Base-by-base conservation (phyloP, 345 rosid genomes). In the Eucalyptus erythrocorys region DNA sequence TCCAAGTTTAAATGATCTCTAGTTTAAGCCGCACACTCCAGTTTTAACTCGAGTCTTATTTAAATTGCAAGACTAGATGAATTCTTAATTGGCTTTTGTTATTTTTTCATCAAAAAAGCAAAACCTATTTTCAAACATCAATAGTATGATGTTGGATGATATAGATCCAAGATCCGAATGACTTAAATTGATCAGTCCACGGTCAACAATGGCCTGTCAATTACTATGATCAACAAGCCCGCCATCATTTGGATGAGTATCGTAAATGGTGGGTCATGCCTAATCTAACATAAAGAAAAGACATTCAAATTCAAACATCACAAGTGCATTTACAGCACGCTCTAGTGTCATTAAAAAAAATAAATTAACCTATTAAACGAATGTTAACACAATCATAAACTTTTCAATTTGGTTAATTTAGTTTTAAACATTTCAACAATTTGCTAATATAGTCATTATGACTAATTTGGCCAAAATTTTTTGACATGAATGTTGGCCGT, bases 401-500 rank as follows among this genome's bases (percentile, higher is more conserved):
- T 55, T 22, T 55, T 55, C 61, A 55, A 55, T 55, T 24, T 55
- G 30, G 6, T 12, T 8, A 24, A 55, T 55, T 55, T 55, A 24
- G 0, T 55, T 55, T 55, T 10, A 55, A 55, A 22, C 61, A 22
- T 55, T 55, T 55, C 13, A 10, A 55, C 61, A 10, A 24, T 24
- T 55, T 55, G 30, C 6, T 55, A 55, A 55, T 55, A 8, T 55
- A 55, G 27, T 55, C 61, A 55, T 55, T 55, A 0, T 10, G 30
- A 4, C 6, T 22, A 55, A 55, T 55, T 55, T 55, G 30, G 6
- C 30, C 61, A 55, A 55, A 24, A 55, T 22, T 9, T 13, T 55
- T 22, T 24, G 61, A 24, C 13, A 0, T 55, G 30, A 24, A 55
- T 55, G 30, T 24, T 0, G 1, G 26, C 5, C 61, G 0, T 55